These are phyloP conservation scores for Cutaneotrichosporon arboriforme DNA, from an alignment of 1,284 basidiomycete species.

Conservation along the genomic window DNA sequence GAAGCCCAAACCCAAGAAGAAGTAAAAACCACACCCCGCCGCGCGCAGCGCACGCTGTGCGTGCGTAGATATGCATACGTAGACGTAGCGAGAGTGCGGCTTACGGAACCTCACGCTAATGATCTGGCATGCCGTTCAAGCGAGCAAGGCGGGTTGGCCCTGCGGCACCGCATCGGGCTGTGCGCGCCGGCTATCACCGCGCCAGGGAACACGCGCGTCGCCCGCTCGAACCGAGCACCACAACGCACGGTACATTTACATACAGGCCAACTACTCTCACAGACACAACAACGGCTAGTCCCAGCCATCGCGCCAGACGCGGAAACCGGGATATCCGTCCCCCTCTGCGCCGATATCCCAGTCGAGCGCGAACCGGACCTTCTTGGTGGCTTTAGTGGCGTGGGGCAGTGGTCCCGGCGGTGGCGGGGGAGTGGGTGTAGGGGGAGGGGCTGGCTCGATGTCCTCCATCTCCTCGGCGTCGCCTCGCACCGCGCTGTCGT, in stretches of 20 bases:
- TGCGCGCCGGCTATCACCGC: no score
- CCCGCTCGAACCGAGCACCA: no score
- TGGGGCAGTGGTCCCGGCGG: slow-evolving; percentile 19
- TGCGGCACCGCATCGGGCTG: no score
- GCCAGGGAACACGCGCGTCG: no score
- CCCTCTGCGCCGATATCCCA: slow-evolving; percentile 4
- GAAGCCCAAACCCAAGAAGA: background rate
- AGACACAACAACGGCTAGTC: slow-evolving; percentile 9
- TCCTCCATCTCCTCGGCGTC: background rate
- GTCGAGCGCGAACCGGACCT: slow-evolving; percentile 21
- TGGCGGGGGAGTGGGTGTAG: slow-evolving; percentile 7
- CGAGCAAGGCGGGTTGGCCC: no score
- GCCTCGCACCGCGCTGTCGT: background rate
- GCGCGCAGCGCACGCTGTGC: no score
- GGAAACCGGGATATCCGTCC: slow-evolving; percentile 27
- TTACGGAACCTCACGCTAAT: no score
- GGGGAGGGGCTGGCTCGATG: background rate
- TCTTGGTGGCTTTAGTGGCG: slow-evolving; percentile 22
- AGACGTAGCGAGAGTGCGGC: no score
- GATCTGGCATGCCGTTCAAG: no score
- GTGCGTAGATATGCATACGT: no score
- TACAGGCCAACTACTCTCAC: no score
- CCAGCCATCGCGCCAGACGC: slow-evolving; percentile 30
- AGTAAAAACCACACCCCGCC: background rate
- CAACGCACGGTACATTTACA: no score